Base-by-base conservation (phyloP, 2,329 filamentous ascomycete species). In the Aspergillus quadrilineatus region DNA sequence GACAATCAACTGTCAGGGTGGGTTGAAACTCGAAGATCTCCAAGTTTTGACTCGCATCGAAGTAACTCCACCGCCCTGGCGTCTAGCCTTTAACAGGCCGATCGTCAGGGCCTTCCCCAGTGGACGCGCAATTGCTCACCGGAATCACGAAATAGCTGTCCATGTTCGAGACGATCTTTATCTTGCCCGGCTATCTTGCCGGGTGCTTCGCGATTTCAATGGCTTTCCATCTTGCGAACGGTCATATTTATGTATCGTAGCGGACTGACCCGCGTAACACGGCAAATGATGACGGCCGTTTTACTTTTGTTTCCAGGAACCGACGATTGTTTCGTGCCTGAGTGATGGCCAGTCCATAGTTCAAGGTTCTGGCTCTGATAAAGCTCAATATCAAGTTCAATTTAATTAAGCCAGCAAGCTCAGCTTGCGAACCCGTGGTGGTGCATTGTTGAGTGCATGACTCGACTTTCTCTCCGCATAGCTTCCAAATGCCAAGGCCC, bases 91-190 rank as follows among this genome's bases (percentile, higher is more conserved):
- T n/a, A 6, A 47, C 26, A 34, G 44, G 44, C 44, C 30, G 36
- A 39, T 30, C 47, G 12, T 26, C 47, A 50, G 8, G 37, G 26
- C 3, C n/a, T 15, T 32, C 17, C 47, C 34, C 37, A 50, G 37
- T 28, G 26, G 48, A 50, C 48, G 48, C 48, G 48, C 48, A 50
- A 50, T 50, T 17, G 37, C 12, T 29, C n/a, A 15, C n/a, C 14
- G 4, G 5, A 15, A 43, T n/a, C 26, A 39, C 22, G 32, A 26
- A 28, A 37, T 10, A 39, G 8, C 17, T 49, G 15, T 6, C 32
- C 7, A 39, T 14, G 12, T 9, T 26, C 14, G 6, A 50, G 37
- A 42, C 14, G 48, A 50, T 50, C 48, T 42, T 42, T 14, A 43
- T 50, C 14, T 42, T 29, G n/a, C 15, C 34, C 34, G 14, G 9